Conservation (phyloP, 2,329 filamentous ascomycete species). For the Aspergillus sergii region DNA sequence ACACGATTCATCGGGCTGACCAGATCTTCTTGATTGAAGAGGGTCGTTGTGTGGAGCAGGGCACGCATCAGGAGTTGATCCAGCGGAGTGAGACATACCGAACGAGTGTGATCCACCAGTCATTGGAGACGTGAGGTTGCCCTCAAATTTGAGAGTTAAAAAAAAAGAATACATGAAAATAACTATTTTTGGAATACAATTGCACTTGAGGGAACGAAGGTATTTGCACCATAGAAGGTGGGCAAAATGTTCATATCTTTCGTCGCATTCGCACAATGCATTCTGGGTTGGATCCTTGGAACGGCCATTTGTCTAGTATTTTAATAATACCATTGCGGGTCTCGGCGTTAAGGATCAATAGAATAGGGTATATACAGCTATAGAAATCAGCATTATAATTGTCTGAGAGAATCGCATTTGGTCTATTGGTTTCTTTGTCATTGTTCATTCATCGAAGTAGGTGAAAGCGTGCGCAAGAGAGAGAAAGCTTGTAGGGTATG, state of each 20-base stretch:
- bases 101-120: constrained; percentile 54
- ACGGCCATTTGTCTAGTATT: neutral
- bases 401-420: neutral
- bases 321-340: neutral
- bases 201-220: neutral
- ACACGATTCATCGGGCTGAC: constrained; percentile 62
- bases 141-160: neutral
- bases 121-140: constrained; percentile 35
- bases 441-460: neutral
- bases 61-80: constrained; percentile 53
- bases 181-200: neutral
- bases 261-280: neutral
- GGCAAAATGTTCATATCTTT: neutral
- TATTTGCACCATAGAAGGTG: neutral
- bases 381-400: neutral
- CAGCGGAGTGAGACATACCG: constrained; percentile 53
- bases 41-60: constrained; percentile 52
- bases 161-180: neutral
- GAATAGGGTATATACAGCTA: neutral
- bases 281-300: neutral
- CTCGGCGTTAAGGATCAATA: neutral
- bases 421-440: neutral
- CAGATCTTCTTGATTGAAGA: constrained; percentile 71
- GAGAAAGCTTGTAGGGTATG: neutral
- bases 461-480: neutral